These are phyloP conservation scores for Rhizopus delemar DNA, from an alignment of 371 early-diverging fungal species.

Conservation along the genomic window DNA sequence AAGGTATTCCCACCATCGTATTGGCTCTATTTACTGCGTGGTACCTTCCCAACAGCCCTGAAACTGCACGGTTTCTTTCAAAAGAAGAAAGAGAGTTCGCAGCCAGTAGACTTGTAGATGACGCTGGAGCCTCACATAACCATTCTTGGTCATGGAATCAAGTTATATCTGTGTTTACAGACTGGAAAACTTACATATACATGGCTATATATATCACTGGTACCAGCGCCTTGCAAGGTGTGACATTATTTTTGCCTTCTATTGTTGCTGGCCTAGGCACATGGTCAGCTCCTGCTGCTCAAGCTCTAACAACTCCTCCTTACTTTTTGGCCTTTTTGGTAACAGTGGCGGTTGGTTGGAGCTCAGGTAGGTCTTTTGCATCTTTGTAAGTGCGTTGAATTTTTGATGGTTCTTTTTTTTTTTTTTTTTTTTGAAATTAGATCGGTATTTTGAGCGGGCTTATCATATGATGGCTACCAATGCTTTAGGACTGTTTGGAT, in stretches of 20 bases:
- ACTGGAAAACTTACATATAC: slow-evolving; percentile 45
- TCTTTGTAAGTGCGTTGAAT: too few relatives aligned
- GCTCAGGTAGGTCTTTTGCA: slow-evolving; percentile 26
- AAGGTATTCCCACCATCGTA: slow-evolving; percentile 50
- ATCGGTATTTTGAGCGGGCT: slow-evolving; percentile 29
- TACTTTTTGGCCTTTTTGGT: slow-evolving; percentile 31
- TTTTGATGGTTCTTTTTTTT: too few relatives aligned
- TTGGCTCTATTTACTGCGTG: slow-evolving; percentile 39
- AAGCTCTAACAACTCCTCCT: slow-evolving; percentile 43
- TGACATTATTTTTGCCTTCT: slow-evolving; percentile 46
- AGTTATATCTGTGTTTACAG: slow-evolving; percentile 41
- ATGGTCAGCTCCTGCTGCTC: slow-evolving; percentile 38
- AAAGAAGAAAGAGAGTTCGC: slow-evolving; percentile 54
- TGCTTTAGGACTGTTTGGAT: slow-evolving; percentile 24
- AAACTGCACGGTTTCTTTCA: slow-evolving; percentile 57
- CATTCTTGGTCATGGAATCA: slow-evolving; percentile 50
- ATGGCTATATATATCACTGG: slow-evolving; percentile 43
- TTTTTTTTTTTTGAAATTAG: slow-evolving; percentile 4
- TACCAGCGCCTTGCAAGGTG: slow-evolving; percentile 45
- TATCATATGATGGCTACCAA: slow-evolving; percentile 35
- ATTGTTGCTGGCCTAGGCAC: slow-evolving; percentile 36
- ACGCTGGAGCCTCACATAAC: slow-evolving; percentile 42
- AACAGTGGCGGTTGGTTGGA: slow-evolving; percentile 35
- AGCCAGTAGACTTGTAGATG: slow-evolving; percentile 39
- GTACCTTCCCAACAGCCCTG: slow-evolving; percentile 60